Evolutionary conservation across 2,329 filamentous ascomycete genomes (phyloP), one percentile per base, ranked within the genome.

Genomic region (Epichloe elymi): DNA sequence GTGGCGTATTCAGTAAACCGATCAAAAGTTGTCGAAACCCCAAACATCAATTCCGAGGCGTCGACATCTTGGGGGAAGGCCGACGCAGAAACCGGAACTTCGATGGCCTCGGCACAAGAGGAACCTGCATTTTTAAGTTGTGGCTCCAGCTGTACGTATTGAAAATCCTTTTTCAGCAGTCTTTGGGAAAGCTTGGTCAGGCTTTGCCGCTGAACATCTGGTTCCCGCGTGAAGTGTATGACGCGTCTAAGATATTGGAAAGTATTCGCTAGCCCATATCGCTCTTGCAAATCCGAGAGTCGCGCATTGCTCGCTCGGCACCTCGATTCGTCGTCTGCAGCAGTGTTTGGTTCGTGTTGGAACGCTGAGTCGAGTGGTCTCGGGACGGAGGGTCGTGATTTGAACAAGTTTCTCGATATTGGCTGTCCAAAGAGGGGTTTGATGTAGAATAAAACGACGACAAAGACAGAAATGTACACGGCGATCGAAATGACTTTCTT

Each of bases 191-290:
- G 58, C 54, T 69, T 69, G 17, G 75, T 79, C 53, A 79, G 66
- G 26, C 70, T 68, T 57, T 72, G 71, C 40, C 76, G 69, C 43
- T 68, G 55, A 33, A 78, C 70, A 51, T 72, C 69, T 45, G 74
- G 62, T 26, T 55, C 61, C 26, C 74, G 72, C 37, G 67, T 68
- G 52, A 76, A 71, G 56, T 71, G 71, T 20, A 79, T 65, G 57
- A 78, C 75, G 51, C 76, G 70, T 61, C 75, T 75, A 50, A 71
- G 67, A 63, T 79, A 80, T 55, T 79, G 71, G 56, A 79, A 74
- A 36, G 68, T 67, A 38, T 74, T 68, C 26, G 70, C 65, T 10
- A 80, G 66, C 8, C 67, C 63, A 57, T 74, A 75, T 53, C 67
- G 70, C 17, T 70, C 7, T 19, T 43, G 40, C 6, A 53, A 15